Evolutionary conservation across 2,329 filamentous ascomycete species (phyloP).

Genomic region (Aureobasidium sp.): DNA sequence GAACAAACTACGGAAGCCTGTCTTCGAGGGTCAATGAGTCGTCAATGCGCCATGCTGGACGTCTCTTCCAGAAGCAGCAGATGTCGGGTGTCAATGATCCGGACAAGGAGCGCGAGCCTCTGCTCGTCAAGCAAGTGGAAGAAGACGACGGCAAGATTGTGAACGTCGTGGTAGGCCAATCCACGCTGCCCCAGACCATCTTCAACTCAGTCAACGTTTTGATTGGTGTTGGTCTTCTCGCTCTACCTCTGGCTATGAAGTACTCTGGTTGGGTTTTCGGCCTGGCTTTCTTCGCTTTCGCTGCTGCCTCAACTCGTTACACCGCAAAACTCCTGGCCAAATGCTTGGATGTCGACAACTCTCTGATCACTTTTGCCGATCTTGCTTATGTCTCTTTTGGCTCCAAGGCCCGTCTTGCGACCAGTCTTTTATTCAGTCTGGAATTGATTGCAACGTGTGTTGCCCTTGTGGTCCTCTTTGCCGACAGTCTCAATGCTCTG

Average conservation of each 20-base stretch:
- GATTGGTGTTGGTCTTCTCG: conserved; percentile 82
- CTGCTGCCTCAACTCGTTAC: conserved; percentile 70
- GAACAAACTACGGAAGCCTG: conserved; percentile 53
- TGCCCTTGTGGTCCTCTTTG: conserved; percentile 84
- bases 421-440: conserved; percentile 77
- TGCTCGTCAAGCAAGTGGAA: conserved; percentile 83
- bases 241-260: conserved; percentile 77
- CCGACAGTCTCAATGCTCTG: conserved; percentile 76
- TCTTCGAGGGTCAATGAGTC: conserved; percentile 49
- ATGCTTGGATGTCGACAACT: conserved; percentile 78
- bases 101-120: conserved; percentile 52
- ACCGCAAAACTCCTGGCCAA: conserved; percentile 78
- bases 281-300: conserved; percentile 62
- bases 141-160: conserved; percentile 76
- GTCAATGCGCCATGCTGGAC: conserved; percentile 48
- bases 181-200: conserved; percentile 89
- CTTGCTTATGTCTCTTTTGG: conserved; percentile 88
- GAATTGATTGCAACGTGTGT: conserved; percentile 85
- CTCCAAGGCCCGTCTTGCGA: conserved; percentile 67
- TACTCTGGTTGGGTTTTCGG: conserved; percentile 86
- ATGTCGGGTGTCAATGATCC: conserved; percentile 33
- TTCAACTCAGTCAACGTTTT: conserved; percentile 95
- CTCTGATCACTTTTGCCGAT: conserved; percentile 88
- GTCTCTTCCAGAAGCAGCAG: conserved; percentile 41
- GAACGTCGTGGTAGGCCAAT: conserved; percentile 79